Evolutionary conservation across 116 monocot species (phyloP).

Genomic region (Trichopus zeylanicus): DNA sequence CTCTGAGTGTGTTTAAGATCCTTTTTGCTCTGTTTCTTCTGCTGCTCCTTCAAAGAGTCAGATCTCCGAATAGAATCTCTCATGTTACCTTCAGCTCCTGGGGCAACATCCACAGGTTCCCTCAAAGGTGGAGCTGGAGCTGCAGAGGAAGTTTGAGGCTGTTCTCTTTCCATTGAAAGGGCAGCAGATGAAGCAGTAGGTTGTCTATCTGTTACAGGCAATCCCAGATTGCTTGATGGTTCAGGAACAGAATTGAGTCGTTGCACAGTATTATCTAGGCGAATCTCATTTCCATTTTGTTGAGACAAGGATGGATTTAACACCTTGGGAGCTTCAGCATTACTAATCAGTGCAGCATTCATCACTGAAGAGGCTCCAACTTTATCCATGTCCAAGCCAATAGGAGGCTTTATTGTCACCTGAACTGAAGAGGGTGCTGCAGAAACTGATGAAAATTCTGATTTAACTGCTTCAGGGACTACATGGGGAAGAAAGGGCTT

Average conservation of each 20-base stretch:
- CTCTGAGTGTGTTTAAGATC: slow-evolving; percentile 29
- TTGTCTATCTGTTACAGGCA: not conserved
- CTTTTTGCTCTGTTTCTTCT: slow-evolving; percentile 22
- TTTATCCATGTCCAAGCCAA: too few relatives aligned
- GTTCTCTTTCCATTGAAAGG: slow-evolving; percentile 6
- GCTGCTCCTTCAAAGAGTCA: slow-evolving; percentile 36
- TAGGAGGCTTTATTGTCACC: too few relatives aligned
- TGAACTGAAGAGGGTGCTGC: too few relatives aligned
- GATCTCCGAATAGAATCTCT: slow-evolving; percentile 22
- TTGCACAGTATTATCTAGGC: slow-evolving; percentile 9
- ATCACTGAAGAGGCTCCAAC: slow-evolving; percentile 19
- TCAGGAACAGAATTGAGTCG: slow-evolving; percentile 5
- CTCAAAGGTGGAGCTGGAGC: slow-evolving; percentile 8
- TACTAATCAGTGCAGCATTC: slow-evolving; percentile 28
- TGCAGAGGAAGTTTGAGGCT: slow-evolving; percentile 2
- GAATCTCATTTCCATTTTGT: slow-evolving; percentile 13
- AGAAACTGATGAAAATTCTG: too few relatives aligned
- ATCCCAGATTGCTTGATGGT: slow-evolving; percentile 1
- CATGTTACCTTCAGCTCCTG: slow-evolving; percentile 25
- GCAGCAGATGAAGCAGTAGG: slow-evolving; percentile 3
- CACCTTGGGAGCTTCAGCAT: slow-evolving; percentile 22
- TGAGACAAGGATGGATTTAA: slow-evolving; percentile 9
- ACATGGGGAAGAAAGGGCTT: slow-evolving; percentile 13
- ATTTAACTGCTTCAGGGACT: slow-evolving; percentile 25
- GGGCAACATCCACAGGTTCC: slow-evolving; percentile 11